Conservation (phyloP, 495 filamentous ascomycete species). For the Cenococcum geophilum region DNA sequence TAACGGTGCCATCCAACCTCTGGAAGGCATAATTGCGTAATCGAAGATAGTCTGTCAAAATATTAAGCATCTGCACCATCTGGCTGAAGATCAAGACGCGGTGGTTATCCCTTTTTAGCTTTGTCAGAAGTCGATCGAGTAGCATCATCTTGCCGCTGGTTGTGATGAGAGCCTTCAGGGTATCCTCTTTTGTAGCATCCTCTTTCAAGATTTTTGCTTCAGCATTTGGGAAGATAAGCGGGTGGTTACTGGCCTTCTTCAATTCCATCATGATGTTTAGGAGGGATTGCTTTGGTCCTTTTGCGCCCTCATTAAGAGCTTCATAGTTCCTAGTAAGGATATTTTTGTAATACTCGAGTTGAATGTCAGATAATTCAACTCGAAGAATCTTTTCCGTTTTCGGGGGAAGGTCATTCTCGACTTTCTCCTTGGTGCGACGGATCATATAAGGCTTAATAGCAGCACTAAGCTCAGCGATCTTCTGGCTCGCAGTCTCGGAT, state of each 20-base stretch:
- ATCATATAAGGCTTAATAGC: conserved; percentile 86
- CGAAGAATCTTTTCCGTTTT: conserved; percentile 99
- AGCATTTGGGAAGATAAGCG: conserved; percentile 91
- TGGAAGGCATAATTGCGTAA: conserved; percentile 87
- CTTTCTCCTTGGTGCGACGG: conserved; percentile 92
- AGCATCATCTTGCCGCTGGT: conserved; percentile 99
- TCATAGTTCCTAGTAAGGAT: conserved; percentile 96
- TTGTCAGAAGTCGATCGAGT: conserved; percentile 84
- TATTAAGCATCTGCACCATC: conserved; percentile 98
- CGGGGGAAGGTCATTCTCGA: conserved; percentile 89
- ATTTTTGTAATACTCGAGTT: conserved; percentile 97
- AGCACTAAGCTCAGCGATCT: conserved; percentile 63
- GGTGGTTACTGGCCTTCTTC: conserved; percentile 98
- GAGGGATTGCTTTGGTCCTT: conserved; percentile 86
- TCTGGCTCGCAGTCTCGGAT: conserved; percentile 60
- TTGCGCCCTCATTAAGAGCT: conserved; percentile 81
- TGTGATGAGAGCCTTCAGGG: conserved; percentile 82
- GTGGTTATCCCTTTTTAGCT: conserved; percentile 84
- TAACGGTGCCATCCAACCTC: conserved; percentile 89
- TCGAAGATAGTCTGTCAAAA: conserved; percentile 86
- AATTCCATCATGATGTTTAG: conserved; percentile 99
- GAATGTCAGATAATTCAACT: conserved; percentile 89
- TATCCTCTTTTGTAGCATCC: conserved; percentile 73
- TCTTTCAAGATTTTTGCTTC: conserved; percentile 79
- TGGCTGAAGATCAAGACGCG: conserved; percentile 97